These are phyloP conservation scores for Lactarius psammicola DNA, from an alignment of 768 basidiomycete species.

Conservation along the genomic window DNA sequence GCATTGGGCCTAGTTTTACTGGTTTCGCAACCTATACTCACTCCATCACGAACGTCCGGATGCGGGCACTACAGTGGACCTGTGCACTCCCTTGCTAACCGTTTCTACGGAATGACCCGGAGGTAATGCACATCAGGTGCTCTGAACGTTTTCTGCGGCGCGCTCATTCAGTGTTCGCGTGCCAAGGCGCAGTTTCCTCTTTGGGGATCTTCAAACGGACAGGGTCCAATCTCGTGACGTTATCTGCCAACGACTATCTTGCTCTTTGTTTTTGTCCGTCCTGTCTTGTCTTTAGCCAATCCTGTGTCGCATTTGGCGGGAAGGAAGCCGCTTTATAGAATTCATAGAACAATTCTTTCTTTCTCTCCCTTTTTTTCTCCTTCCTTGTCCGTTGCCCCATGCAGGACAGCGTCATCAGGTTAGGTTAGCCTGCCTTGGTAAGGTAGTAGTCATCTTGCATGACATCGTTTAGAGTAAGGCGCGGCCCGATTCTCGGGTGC, in stretches of 20 bases:
- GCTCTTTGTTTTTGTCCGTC: background rate
- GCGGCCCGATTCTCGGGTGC: slow-evolving; percentile 4
- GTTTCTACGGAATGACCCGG: too few relatives aligned
- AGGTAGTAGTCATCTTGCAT: background rate
- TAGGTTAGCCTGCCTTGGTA: background rate
- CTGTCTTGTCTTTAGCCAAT: background rate
- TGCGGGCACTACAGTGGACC: too few relatives aligned
- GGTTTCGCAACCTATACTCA: too few relatives aligned
- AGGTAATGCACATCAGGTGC: too few relatives aligned
- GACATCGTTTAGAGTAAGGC: background rate
- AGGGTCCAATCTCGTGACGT: too few relatives aligned
- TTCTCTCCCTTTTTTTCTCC: too few relatives aligned
- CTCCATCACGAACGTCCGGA: too few relatives aligned
- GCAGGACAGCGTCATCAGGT: background rate
- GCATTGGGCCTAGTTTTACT: too few relatives aligned
- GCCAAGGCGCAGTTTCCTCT: background rate
- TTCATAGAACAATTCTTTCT: slow-evolving; percentile 13
- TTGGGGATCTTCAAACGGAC: background rate
- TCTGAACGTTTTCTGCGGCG: too few relatives aligned
- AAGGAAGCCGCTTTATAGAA: background rate
- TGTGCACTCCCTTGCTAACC: too few relatives aligned
- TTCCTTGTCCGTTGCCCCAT: slow-evolving; percentile 6
- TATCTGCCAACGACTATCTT: background rate
- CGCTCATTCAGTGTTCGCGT: too few relatives aligned
- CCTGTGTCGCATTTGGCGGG: background rate